Conservation (phyloP, 352 stramenopile species). For the Albugo candida region DNA sequence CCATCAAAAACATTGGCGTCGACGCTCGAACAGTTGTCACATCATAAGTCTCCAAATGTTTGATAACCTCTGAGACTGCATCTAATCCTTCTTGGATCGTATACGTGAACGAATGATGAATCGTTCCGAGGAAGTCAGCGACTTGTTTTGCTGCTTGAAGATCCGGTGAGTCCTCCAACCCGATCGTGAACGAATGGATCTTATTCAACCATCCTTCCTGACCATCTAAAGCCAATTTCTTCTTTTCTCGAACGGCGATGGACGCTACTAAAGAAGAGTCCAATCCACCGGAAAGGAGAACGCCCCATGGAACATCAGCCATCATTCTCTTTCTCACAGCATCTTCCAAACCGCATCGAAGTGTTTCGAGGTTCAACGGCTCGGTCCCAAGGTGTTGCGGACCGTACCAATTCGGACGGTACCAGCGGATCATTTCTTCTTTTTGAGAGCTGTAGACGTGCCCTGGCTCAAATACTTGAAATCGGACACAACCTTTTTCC, state of each 20-base stretch:
- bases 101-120: conserved; percentile 98
- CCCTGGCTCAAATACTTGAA: conserved; percentile 82
- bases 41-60: conserved; percentile 96
- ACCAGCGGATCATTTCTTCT: conserved; percentile 87
- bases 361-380: conserved; percentile 39
- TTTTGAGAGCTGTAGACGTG: conserved; percentile 73
- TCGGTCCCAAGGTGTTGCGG: conserved; percentile 33
- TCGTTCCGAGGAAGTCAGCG: conserved; percentile 92
- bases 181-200: conserved; percentile 98
- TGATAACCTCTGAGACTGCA: conserved; percentile 94
- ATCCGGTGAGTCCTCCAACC: conserved; percentile 91
- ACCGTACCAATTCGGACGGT: conserved; percentile 87
- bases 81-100: conserved; percentile 97
- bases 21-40: conserved; percentile 94
- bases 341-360: conserved; percentile 86
- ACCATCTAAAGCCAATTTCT: conserved; percentile 60
- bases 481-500: conserved; percentile 63
- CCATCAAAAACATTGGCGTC: conserved; percentile 99
- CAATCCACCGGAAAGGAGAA: conserved; percentile 93
- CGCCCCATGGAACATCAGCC: conserved; percentile 96
- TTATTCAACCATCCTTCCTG: conserved; percentile 70
- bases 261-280: conserved; percentile 96
- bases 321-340: conserved; percentile 95
- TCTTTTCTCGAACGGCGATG: conserved; percentile 87
- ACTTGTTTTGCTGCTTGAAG: conserved; percentile 92